Percentiles rank a stretch among this genome's conserved stretches.
Evolutionary conservation across 257 asterid genomes (phyloP).

Genomic region (Solanum raphanifolium): DNA sequence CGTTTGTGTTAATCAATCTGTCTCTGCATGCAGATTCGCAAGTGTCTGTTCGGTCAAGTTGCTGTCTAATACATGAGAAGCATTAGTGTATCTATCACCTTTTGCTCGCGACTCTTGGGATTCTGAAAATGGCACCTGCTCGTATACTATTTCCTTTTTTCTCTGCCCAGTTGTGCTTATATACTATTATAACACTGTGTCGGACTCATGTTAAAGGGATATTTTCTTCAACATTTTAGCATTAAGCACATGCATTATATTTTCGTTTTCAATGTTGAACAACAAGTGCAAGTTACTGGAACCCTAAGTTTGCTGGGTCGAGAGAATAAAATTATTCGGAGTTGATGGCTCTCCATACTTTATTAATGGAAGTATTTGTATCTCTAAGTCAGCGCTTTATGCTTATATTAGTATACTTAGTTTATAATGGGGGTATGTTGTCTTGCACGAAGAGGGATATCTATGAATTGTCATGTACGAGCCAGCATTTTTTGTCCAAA

Average conservation of each 20-base stretch:
- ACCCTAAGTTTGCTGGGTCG: constrained; percentile 14
- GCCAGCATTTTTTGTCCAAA: background rate
- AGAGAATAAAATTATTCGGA: constrained; percentile 10
- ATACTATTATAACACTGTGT: background rate
- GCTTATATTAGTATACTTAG: background rate
- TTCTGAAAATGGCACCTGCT: constrained; percentile 15
- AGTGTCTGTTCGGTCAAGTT: constrained; percentile 42
- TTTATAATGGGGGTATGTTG: background rate
- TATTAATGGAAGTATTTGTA: background rate
- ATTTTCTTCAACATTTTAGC: background rate
- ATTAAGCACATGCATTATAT: background rate
- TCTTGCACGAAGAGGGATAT: no score
- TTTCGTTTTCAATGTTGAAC: background rate
- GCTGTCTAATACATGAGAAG: constrained; percentile 35
- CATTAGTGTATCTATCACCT: background rate
- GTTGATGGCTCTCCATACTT: background rate
- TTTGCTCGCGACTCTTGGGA: background rate
- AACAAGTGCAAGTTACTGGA: constrained; percentile 15
- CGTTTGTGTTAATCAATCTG: background rate
- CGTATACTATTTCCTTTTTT: constrained; percentile 5
- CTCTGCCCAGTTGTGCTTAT: constrained; percentile 1
- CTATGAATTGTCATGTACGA: no score
- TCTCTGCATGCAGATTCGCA: constrained; percentile 57
- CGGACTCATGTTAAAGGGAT: background rate
- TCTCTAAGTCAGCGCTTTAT: background rate